phyloP scores from a whole-genome alignment of 257 asterid species.

The Solanum chmielewskii region DNA sequence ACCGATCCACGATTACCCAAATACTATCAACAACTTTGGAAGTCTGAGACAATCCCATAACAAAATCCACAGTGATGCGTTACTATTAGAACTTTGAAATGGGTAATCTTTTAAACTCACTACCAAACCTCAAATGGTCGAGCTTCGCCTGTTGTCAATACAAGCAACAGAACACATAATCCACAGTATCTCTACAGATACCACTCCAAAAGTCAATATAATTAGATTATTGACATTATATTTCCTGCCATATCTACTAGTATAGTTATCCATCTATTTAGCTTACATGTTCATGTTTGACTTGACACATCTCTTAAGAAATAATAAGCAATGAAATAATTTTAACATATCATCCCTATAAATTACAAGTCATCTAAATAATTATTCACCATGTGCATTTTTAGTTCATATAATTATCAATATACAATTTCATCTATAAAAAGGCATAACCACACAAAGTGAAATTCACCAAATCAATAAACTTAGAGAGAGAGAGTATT shows the following conservation, averaged over 20 bases:
- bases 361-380: not conserved
- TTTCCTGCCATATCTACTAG: not conserved
- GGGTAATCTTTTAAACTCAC: not conserved
- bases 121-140: not conserved
- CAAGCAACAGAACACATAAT: no score
- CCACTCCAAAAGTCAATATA: not conserved
- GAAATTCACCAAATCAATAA: not conserved
- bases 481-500: not conserved
- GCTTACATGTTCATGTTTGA: not conserved
- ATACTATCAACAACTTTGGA: not conserved
- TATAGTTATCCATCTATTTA: no score
- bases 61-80: not conserved
- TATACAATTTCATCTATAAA: not conserved
- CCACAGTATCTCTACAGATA: no score
- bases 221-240: not conserved
- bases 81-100: not conserved
- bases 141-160: no score
- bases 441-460: not conserved
- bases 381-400: not conserved
- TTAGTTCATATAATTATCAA: not conserved
- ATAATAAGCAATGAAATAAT: no score
- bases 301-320: not conserved
- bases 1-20: not conserved
- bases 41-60: not conserved
- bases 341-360: not conserved